Evolutionary conservation across 441 rosid species (phyloP), one percentile per base, ranked within the genome.

Genomic region (Croton setiger): DNA sequence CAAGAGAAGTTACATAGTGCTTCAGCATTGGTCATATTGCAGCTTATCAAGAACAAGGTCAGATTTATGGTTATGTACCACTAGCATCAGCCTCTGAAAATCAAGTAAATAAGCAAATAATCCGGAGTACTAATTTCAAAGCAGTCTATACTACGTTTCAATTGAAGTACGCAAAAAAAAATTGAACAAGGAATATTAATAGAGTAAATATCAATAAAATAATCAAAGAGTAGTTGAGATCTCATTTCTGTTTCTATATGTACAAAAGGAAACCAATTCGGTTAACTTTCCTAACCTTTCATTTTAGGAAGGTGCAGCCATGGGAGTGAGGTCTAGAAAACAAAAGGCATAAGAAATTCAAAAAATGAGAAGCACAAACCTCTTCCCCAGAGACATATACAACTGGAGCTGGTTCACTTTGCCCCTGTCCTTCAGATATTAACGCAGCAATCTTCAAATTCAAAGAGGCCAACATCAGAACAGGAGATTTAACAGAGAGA

Each of bases 361-460:
- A 17, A 51, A 56, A 18, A 56, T 11, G 44, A 49, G 17, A 21
- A 61, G 73, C 48, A 76, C 84, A 69, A 72, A 93, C 97, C 96
- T 93, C 97, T 88, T 93, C 97, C 57, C 97, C 96, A 67, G 98
- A 93, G 36, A 93, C 92, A 77, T 93, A 93, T 27, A 93, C 86
- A 68, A 93, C 97, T 23, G 92, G 85, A 81, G 92, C 85, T 31
- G 85, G 77, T 75, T 72, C 71, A 14, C 84, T 82, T 71, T 52
- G 63, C 63, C 80, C 87, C 68, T 14, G 70, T 66, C 91, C 90
- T 39, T 86, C 88, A 43, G 90, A 83, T 77, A 89, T 87, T 61
- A 88, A 69, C 60, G 91, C 84, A 73, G 95, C 97, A 69, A 88
- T 76, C 98, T 89, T 82, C 71, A 76, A 79, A 80, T 77, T 65